These are phyloP conservation scores for Hypoxylon rickii DNA, from an alignment of 495 filamentous ascomycete species.

Conservation along the genomic window DNA sequence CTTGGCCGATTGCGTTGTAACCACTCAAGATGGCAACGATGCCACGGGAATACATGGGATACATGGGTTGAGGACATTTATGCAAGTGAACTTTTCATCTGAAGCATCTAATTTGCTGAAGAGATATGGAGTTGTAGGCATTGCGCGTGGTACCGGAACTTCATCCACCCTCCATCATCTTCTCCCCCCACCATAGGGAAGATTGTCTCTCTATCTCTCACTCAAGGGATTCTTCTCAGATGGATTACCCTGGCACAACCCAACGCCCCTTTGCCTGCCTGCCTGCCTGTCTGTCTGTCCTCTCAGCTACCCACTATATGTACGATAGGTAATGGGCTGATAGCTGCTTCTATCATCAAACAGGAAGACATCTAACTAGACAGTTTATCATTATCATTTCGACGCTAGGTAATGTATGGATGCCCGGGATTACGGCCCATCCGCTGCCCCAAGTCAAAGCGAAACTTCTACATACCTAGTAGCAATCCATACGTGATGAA, in stretches of 20 bases:
- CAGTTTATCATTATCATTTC: not conserved
- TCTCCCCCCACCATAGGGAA: conserved; percentile 17
- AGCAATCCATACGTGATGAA: too few relatives aligned
- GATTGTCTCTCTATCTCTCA: conserved; percentile 27
- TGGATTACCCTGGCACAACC: conserved; percentile 9
- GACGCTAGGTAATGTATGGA: conserved; percentile 24
- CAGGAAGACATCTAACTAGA: too few relatives aligned
- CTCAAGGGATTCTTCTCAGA: conserved; percentile 18
- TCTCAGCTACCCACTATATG: too few relatives aligned
- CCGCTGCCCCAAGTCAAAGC: conserved; percentile 12
- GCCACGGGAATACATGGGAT: conserved; percentile 9
- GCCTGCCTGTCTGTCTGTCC: not conserved
- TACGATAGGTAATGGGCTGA: too few relatives aligned
- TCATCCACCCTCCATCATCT: conserved; percentile 24
- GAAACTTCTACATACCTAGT: too few relatives aligned
- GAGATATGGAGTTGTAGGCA: conserved; percentile 17
- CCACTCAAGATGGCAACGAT: conserved; percentile 17
- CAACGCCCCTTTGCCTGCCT: not conserved
- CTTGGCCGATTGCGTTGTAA: conserved; percentile 7
- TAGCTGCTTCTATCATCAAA: too few relatives aligned
- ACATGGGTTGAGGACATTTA: conserved; percentile 31
- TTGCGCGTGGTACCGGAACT: conserved; percentile 26
- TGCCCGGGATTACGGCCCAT: conserved; percentile 36
- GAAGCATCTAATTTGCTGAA: conserved; percentile 29
- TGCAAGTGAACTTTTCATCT: conserved; percentile 24